Base-by-base conservation (phyloP, 768 basidiomycete species). In the Naematelia aurantialba region DNA sequence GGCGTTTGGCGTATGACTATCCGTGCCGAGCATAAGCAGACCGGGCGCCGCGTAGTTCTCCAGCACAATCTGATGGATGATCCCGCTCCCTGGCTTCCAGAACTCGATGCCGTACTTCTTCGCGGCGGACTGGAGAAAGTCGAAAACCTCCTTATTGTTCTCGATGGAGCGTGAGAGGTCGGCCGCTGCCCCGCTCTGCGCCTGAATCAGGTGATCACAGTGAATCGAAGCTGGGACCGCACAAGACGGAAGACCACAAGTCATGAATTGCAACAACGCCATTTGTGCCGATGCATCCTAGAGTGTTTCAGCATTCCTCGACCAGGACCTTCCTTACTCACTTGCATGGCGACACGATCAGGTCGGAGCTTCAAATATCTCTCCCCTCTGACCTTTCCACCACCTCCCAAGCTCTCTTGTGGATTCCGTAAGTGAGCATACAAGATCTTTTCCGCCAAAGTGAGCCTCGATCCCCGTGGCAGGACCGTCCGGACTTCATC, bases 1-100 rank as follows among this genome's bases (percentile, higher is more conserved):
- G 52, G 96, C 96, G 75, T 99, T 98, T 0, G 96, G 96, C 1
- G 96, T 98, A 77, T 99, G 96, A 22, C 90, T 93, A 77, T 98
- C 94, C 85, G 76, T 63, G 58, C 79, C 79, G 46, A 79, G 64
- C 91, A 94, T 92, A 26, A 93, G 81, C 83, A 91, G 87, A 61
- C 91, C 92, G 4, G 91, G 92, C 47, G 92, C 91, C 26, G 93
- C 92, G 74, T 97, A 97, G 69, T 94, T 94, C 78, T 99, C 94
- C 58, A 99, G 82, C 2, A 99, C 94, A 59, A 98, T 96, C 74
- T 98, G 96, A 76, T 99, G 96, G 62, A 99, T 76, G 63, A 81
- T 81, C 62, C 80, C 80, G 14, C 87, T 89, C 27, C 96, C 96
- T 29, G 96, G 96, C 69, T 84, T 81, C 94, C 96, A 98, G 78